Conservation (phyloP, 1,139 yeast genomes). For the Geotrichum phurueaensis region DNA sequence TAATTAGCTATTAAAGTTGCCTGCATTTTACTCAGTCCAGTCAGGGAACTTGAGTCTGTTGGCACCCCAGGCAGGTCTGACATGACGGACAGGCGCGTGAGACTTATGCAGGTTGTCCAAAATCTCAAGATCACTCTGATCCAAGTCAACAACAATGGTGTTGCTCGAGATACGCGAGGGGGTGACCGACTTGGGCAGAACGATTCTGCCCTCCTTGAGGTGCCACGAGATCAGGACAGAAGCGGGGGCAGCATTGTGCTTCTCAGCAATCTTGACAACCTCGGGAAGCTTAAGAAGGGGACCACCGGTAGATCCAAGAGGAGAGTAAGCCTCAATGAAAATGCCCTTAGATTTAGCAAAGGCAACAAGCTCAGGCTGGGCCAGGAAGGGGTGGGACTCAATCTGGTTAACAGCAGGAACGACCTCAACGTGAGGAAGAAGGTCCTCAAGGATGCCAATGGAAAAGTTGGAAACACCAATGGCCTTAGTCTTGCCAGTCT, state of each 20-base stretch:
- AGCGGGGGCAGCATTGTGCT: slow-evolving; percentile 52
- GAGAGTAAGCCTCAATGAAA: slow-evolving; percentile 68
- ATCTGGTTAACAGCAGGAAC: slow-evolving; percentile 70
- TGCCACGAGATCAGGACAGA: slow-evolving; percentile 68
- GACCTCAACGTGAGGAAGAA: slow-evolving; percentile 49
- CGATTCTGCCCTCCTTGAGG: slow-evolving; percentile 60
- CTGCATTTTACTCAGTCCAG: slow-evolving; percentile 24
- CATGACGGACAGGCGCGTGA: slow-evolving; percentile 48
- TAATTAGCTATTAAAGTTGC: too few species aligned
- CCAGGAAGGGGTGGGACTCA: slow-evolving; percentile 69
- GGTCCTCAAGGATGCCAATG: slow-evolving; percentile 45
- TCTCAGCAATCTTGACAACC: slow-evolving; percentile 49
- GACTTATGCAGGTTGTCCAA: slow-evolving; percentile 44
- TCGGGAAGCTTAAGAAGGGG: slow-evolving; percentile 52
- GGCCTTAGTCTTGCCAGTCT: slow-evolving; percentile 57
- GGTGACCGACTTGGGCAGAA: slow-evolving; percentile 67
- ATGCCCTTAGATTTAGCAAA: slow-evolving; percentile 52
- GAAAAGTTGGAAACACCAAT: slow-evolving; percentile 80
- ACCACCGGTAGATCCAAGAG: slow-evolving; percentile 66
- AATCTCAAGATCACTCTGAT: slow-evolving; percentile 48
- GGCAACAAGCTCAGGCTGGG: slow-evolving; percentile 58
- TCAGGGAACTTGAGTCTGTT: slow-evolving; percentile 32
- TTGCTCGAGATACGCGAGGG: slow-evolving; percentile 56
- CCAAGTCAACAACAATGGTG: slow-evolving; percentile 46
- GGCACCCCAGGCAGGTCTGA: slow-evolving; percentile 38